A percentile compares a stretch with the other conserved stretches of the same genome.
These are phyloP conservation scores for Mycena galopus DNA, from an alignment of 768 basidiomycete genomes.

Conservation along the genomic window DNA sequence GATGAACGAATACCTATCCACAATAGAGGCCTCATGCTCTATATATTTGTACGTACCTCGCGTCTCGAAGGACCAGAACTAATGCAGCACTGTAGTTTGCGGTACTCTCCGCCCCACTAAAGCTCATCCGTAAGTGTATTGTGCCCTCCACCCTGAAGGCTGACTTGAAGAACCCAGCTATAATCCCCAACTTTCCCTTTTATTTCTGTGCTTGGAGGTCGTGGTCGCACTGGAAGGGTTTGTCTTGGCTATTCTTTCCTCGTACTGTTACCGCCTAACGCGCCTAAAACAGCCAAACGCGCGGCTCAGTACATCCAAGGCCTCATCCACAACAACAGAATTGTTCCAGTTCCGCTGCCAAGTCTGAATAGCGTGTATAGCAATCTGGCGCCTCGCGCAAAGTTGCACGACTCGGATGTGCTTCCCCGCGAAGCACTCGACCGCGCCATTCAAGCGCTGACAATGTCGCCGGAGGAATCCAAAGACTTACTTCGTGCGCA, in stretches of 20 bases:
- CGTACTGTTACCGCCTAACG: not conserved
- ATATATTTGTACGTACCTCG: slow-evolving; percentile 26
- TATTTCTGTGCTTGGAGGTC: slow-evolving; percentile 71
- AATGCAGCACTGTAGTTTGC: slow-evolving; percentile 39
- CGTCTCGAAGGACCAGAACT: not conserved
- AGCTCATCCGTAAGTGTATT: slow-evolving; percentile 59
- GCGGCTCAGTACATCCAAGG: slow-evolving; percentile 24
- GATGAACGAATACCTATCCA: slow-evolving; percentile 32
- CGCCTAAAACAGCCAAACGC: slow-evolving; percentile 18
- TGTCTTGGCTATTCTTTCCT: not conserved
- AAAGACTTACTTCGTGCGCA: slow-evolving; percentile 39
- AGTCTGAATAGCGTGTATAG: slow-evolving; percentile 23
- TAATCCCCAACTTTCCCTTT: slow-evolving; percentile 69
- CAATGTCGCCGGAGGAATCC: slow-evolving; percentile 12
- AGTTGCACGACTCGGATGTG: not conserved
- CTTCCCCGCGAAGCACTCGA: slow-evolving; percentile 15
- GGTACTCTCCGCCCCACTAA: slow-evolving; percentile 64
- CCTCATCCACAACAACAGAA: slow-evolving; percentile 24
- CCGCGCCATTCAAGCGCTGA: slow-evolving; percentile 1
- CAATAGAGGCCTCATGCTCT: slow-evolving; percentile 18
- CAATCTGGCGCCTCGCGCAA: not conserved
- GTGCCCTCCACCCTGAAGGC: not conserved
- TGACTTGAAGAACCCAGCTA: slow-evolving; percentile 45
- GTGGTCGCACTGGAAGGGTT: slow-evolving; percentile 67
- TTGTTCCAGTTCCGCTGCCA: slow-evolving; percentile 19